These are phyloP conservation scores for Apostasia shenzhenica DNA, from an alignment of 106 monocot species.

Conservation along the genomic window DNA sequence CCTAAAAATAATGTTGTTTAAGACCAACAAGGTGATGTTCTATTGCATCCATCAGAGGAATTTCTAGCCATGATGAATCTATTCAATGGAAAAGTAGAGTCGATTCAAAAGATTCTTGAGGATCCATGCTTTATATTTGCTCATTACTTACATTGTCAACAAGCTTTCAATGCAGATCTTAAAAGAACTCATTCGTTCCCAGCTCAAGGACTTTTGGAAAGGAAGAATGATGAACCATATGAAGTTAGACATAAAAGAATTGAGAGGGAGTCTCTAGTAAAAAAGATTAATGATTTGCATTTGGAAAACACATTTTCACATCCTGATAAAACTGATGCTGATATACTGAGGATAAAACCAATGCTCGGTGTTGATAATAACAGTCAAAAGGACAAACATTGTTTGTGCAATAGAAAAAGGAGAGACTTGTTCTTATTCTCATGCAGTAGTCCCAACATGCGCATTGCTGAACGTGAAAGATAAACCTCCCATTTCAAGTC, in stretches of 20 bases:
- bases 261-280: neutral
- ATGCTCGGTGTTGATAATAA: neutral
- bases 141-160: slow-evolving; percentile 2
- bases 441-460: neutral
- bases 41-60: slow-evolving; percentile 3
- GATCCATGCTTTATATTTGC: slow-evolving; percentile 8
- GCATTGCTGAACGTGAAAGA: neutral
- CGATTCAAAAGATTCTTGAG: slow-evolving; percentile 8
- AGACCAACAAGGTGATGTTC: neutral
- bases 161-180: neutral
- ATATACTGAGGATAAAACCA: neutral
- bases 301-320: neutral
- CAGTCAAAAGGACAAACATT: neutral
- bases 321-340: neutral
- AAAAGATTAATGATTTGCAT: neutral
- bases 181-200: slow-evolving; percentile 4
- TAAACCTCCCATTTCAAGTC: neutral
- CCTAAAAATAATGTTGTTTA: neutral
- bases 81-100: slow-evolving; percentile 6
- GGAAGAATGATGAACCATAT: neutral
- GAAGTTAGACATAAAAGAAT: neutral
- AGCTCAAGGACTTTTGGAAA: neutral
- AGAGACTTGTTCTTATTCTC: neutral
- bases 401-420: neutral
- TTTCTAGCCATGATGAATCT: slow-evolving; percentile 10